Evolutionary conservation across 1,139 yeast genomes (phyloP), one percentile per base, ranked within the genome.

Genomic region (Williopsis jadinii): DNA sequence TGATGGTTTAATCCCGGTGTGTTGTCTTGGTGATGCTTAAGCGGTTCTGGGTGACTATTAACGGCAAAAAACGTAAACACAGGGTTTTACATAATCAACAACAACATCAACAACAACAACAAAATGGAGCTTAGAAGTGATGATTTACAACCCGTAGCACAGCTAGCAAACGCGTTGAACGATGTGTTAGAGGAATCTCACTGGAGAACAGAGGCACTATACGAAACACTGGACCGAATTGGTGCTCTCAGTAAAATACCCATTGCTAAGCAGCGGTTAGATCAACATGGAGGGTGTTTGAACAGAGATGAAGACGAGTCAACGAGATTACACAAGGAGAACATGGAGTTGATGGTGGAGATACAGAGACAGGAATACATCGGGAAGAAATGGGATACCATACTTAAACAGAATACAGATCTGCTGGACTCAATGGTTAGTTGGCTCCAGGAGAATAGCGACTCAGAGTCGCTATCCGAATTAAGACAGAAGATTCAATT

Each of bases 291-390:
- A 4, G 24, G 24, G 24, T 19, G 24, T 19, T 19, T 19, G 6
- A 13, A 30, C 32, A 5, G 11, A 11, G 40, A 39, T 0, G 37
- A 38, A 9, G 15, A 37, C 47, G 36, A 52, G 11, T 8, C 59
- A 10, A 54, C 49, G 28, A 45, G 47, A 24, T 52, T 72, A 24
- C 71, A 71, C 42, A 50, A 51, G 27, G 65, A 66, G 44, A 55
- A 77, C 36, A 43, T 70, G 6, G 56, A 55, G 11, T 47, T 71
- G 30, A 57, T 72, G 8, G 61, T 70, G 67, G 71, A 67, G 30
- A 56, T 74, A 2, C 77, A 73, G 49, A 59, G 66, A 38, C 72
- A 71, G 42, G 75, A 71, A 35, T 67, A 54, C 43, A 40, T 70
- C 2, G 46, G 62, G 2, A 61, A 53, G 12, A 67, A 66, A 47